Evolutionary conservation across 2,329 filamentous ascomycete genomes (phyloP), one percentile per base, ranked within the genome.

Genomic region (Tolypocladium inflatum): DNA sequence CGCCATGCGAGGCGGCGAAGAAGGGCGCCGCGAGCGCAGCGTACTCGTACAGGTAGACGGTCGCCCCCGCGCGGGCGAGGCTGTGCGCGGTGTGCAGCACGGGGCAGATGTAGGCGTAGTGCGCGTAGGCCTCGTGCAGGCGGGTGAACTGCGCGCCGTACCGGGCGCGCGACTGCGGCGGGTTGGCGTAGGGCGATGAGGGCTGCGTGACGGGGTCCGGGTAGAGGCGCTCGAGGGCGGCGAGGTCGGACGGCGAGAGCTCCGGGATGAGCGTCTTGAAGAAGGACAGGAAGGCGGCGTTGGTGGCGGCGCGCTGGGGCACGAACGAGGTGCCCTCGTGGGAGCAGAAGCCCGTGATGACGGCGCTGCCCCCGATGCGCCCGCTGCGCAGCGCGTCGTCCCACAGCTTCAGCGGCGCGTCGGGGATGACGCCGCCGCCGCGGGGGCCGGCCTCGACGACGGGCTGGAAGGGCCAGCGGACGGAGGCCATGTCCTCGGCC

Each of bases 251-350:
- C 0, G 70, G 60, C 3, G 75, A 74, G 17, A 89, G 72, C 2
- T 75, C 73, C 0, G 87, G 87, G 15, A 90, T 78, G 11, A 91
- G 78, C 0, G 71, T 74, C 0, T 71, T 68, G 75, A 89, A 89
- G 69, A 90, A 89, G 3, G 68, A 59, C 3, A 75, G 75, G 67
- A 89, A 87, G 13, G 85, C 77, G 0, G 68, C 71, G 13, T 78
- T 72, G 2, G 73, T 74, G 17, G 75, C 71, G 56, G 80, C 75
- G 8, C 68, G 63, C 17, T 73, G 68, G 0, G 85, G 80, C 1
- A 89, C 80, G 66, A 90, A 90, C 42, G 77, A 68, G 0, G 83
- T 79, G 19, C 87, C 88, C 68, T 91, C 88, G 65, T 90, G 85
- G 43, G 83, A 81, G 70, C 85, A 86, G 74, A 85, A 90, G 9